Evolutionary conservation across 345 rosid genomes (phyloP), one percentile per base, ranked within the genome.

Genomic region (Salix exigua): DNA sequence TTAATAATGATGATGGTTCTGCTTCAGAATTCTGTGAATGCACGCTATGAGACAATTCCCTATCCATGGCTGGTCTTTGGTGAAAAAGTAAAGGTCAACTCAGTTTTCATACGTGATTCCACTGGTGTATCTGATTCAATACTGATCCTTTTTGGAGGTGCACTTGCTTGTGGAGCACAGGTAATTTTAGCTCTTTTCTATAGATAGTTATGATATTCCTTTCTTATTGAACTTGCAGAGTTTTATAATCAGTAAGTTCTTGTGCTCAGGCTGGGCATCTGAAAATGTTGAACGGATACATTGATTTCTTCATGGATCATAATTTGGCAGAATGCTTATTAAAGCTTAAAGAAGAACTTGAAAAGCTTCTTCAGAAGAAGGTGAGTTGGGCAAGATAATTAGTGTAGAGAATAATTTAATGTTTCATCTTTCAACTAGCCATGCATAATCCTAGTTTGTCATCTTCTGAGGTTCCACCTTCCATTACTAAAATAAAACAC

Each of bases 41-140:
- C 98, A 10, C 87, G 94, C 26, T 89, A 88, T 82, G 95, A 85
- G 64, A 91, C 94, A 7, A 92, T 96, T 75, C 95, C 99, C 13
- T 92, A 90, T 75, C 98, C 99, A 44, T 93, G 99, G 99, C 85
- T 96, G 76, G 95, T 96, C 76, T 96, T 96, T 88, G 97, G 97
- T 62, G 99, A 93, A 80, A 96, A 96, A 87, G 89, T 96, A 37
- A 96, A 91, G 82, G 97, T 96, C 75, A 93, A 93, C 83, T 81
- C 97, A 0, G 98, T 96, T 77, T 90, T 96, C 86, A 80, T 96
- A 67, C 91, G 98, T 16, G 98, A 96, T 81, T 96, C 97, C n/a
- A 96, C 98, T 46, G 99, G 98, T 63, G 88, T 96, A 76, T 92
- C 98, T 60, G 99, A 96, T 86, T 96, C 99, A 7, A 87, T 93